Evolutionary conservation across 352 stramenopile genomes (phyloP).

Genomic region (Globisporangium recalcitrans): DNA sequence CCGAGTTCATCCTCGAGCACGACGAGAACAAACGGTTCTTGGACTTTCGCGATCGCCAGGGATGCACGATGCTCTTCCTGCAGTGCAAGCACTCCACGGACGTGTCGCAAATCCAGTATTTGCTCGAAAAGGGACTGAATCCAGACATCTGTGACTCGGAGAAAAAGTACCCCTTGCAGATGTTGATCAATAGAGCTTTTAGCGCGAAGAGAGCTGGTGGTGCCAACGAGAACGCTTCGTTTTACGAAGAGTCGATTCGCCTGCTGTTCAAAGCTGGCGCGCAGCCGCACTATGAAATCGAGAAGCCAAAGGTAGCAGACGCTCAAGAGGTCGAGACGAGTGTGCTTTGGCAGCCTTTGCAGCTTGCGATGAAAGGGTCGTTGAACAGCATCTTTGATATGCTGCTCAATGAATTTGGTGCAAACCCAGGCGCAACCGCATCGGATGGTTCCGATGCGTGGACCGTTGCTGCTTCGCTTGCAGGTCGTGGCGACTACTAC

Average conservation of each 20-base stretch:
- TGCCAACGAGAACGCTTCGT: conserved; percentile 16
- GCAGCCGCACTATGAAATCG: conserved; percentile 39
- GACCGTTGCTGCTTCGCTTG: conserved; percentile 43
- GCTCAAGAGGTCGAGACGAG: conserved; percentile 8
- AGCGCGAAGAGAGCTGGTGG: neutral
- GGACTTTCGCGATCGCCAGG: conserved; percentile 68
- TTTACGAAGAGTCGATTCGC: conserved; percentile 44
- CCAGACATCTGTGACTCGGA: conserved; percentile 64
- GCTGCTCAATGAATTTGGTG: conserved; percentile 37
- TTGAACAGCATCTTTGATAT: conserved; percentile 43
- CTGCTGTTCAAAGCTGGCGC: conserved; percentile 52
- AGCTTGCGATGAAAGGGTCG: conserved; percentile 48
- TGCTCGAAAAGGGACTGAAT: conserved; percentile 63
- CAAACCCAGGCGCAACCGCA: conserved; percentile 28
- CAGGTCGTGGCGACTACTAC: conserved; percentile 34
- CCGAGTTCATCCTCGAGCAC: conserved; percentile 59
- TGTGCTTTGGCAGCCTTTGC: conserved; percentile 40
- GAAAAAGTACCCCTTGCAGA: conserved; percentile 55
- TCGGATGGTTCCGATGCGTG: conserved; percentile 53
- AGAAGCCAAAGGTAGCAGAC: conserved; percentile 14
- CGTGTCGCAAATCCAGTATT: conserved; percentile 55
- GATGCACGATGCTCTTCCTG: conserved; percentile 77
- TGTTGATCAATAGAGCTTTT: conserved; percentile 38
- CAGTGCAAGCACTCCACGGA: conserved; percentile 70
- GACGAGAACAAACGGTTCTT: conserved; percentile 55